phyloP scores from a whole-genome alignment of 2,329 filamentous ascomycete genomes.

The Fusarium chuoi region DNA sequence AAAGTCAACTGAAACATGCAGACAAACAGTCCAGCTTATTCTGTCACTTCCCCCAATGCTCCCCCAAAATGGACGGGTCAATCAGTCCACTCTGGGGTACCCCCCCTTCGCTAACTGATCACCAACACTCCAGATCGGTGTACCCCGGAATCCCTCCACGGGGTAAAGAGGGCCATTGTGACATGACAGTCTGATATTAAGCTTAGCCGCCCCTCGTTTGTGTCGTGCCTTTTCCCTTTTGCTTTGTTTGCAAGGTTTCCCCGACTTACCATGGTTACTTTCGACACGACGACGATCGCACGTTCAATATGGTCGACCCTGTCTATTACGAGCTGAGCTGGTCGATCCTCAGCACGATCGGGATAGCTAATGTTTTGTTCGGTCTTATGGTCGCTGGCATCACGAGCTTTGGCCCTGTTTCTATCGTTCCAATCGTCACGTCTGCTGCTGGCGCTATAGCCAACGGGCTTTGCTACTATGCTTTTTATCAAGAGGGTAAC shows the following conservation, averaged over 20 bases:
- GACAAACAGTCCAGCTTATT: neutral
- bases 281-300: neutral
- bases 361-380: constrained; percentile 53
- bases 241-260: neutral
- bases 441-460: constrained; percentile 53
- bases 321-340: constrained; percentile 57
- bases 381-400: constrained; percentile 53
- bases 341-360: constrained; percentile 58
- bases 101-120: constrained; percentile 13
- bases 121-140: constrained; percentile 16
- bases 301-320: constrained; percentile 9
- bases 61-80: neutral
- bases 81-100: constrained; percentile 29
- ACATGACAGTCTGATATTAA: neutral
- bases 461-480: constrained; percentile 57
- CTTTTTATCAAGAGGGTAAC: constrained; percentile 49
- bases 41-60: constrained; percentile 2
- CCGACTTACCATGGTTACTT: constrained; percentile 1
- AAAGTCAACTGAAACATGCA: neutral
- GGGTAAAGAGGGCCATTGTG: neutral
- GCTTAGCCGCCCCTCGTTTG: constrained; percentile 4
- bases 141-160: constrained; percentile 27
- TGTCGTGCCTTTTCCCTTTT: neutral
- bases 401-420: constrained; percentile 51
- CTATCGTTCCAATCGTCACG: constrained; percentile 53